phyloP scores from a whole-genome alignment of 345 rosid species.

The Eucalyptus guilfoylei region DNA sequence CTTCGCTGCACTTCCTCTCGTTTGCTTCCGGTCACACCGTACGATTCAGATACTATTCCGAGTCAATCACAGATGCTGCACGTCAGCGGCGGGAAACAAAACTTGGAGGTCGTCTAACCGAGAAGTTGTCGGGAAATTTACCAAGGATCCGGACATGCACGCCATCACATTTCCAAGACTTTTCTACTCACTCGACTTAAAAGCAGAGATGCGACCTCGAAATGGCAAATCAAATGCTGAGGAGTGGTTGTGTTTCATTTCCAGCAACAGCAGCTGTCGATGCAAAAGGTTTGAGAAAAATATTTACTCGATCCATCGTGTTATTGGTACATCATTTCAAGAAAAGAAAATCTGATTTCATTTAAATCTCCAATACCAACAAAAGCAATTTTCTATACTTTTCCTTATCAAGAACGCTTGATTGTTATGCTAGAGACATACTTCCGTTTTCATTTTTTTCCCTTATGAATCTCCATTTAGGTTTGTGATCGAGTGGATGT shows the following conservation, averaged over 20 bases:
- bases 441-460: background rate
- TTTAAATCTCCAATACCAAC: background rate
- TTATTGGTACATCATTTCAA: background rate
- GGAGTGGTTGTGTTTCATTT: background rate
- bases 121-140: background rate
- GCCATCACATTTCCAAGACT: background rate
- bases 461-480: background rate
- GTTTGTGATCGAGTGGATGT: background rate
- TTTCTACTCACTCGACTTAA: background rate
- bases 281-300: background rate
- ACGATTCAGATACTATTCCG: background rate
- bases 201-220: background rate
- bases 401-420: background rate
- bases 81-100: background rate
- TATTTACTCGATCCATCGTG: fast-evolving
- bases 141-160: background rate
- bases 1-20: background rate
- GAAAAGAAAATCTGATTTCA: background rate
- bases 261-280: background rate
- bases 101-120: background rate
- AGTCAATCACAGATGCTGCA: background rate
- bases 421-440: background rate
- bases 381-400: background rate
- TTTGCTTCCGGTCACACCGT: background rate
- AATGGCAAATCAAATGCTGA: background rate